Percentiles rank a stretch among this genome's conserved stretches.
These are phyloP conservation scores for Chrysopogon serrulatus DNA, from an alignment of 176 grass and related monocot species.

Conservation along the genomic window DNA sequence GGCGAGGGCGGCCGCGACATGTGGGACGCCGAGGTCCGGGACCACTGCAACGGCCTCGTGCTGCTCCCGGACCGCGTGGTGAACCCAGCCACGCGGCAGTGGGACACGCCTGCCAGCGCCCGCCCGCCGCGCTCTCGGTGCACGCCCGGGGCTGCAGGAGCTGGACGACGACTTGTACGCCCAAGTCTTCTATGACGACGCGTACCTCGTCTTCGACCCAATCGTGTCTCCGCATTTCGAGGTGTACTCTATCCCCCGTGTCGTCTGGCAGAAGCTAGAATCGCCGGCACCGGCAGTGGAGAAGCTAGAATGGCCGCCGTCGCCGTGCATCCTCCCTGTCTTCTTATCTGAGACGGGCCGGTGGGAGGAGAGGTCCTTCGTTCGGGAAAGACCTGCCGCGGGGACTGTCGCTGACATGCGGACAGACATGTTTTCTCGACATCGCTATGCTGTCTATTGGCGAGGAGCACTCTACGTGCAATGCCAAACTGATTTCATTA, in stretches of 20 bases:
- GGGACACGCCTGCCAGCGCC: background rate
- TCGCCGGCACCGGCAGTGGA: background rate
- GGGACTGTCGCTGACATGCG: background rate
- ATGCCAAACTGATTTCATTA: background rate
- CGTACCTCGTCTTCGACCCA: background rate
- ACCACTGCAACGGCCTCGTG: background rate
- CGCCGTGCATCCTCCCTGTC: background rate
- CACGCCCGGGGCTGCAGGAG: too few species aligned
- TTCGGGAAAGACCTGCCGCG: background rate
- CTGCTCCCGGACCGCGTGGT: background rate
- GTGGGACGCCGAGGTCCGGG: background rate
- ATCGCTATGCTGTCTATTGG: background rate
- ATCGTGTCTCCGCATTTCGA: background rate
- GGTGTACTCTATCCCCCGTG: background rate
- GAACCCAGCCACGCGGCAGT: background rate
- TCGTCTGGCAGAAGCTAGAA: background rate
- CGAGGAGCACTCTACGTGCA: background rate
- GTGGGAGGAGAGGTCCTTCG: background rate
- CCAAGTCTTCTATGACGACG: background rate
- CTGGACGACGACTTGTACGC: background rate
- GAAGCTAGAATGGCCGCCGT: background rate
- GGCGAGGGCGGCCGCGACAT: accelerated
- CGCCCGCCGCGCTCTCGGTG: background rate
- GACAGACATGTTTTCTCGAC: accelerated
- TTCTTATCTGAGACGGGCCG: background rate